These are phyloP conservation scores for Trametes pubescens DNA, from an alignment of 1,284 basidiomycete genomes.

Conservation along the genomic window DNA sequence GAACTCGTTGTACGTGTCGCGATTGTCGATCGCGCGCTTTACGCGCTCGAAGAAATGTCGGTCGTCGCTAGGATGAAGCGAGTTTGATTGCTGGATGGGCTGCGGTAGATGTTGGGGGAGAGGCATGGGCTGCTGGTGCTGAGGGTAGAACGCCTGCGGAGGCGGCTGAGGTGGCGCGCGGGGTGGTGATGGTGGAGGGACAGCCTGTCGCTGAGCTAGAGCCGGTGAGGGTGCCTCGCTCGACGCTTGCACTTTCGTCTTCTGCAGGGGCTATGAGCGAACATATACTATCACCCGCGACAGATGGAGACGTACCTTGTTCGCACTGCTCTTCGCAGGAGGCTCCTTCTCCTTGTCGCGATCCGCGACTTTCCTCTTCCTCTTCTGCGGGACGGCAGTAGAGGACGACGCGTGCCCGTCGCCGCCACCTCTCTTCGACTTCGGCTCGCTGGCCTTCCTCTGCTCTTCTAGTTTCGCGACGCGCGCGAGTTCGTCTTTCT, in stretches of 20 bases:
- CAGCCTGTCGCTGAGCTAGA: constrained; percentile 36
- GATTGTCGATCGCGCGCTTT: constrained; percentile 87
- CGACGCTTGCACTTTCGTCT: constrained; percentile 40
- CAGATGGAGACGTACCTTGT: constrained; percentile 41
- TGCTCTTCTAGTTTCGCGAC: constrained; percentile 36
- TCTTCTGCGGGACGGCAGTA: constrained; percentile 60
- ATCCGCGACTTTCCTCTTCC: constrained; percentile 65
- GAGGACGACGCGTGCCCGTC: constrained; percentile 25
- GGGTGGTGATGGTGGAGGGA: constrained; percentile 36
- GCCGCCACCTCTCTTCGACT: constrained; percentile 33
- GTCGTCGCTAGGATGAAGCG: constrained; percentile 68
- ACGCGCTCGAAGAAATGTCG: constrained; percentile 94
- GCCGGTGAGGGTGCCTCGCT: constrained; percentile 40
- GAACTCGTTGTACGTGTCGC: constrained; percentile 95
- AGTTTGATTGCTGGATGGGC: constrained; percentile 42
- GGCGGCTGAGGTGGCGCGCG: constrained; percentile 33
- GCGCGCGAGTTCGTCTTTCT: constrained; percentile 50
- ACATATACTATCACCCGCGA: background rate
- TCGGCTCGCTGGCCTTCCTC: constrained; percentile 29
- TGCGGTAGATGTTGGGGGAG: constrained; percentile 36
- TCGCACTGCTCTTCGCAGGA: constrained; percentile 38
- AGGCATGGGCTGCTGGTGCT: constrained; percentile 38
- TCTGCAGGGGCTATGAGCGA: constrained; percentile 26
- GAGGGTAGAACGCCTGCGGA: constrained; percentile 29
- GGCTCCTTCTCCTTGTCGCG: constrained; percentile 46